A percentile compares a stretch with the other conserved stretches of the same genome.
Evolutionary conservation across 2,329 filamentous ascomycete genomes (phyloP).

Genomic region (Cephalotrichum gorgonifer): DNA sequence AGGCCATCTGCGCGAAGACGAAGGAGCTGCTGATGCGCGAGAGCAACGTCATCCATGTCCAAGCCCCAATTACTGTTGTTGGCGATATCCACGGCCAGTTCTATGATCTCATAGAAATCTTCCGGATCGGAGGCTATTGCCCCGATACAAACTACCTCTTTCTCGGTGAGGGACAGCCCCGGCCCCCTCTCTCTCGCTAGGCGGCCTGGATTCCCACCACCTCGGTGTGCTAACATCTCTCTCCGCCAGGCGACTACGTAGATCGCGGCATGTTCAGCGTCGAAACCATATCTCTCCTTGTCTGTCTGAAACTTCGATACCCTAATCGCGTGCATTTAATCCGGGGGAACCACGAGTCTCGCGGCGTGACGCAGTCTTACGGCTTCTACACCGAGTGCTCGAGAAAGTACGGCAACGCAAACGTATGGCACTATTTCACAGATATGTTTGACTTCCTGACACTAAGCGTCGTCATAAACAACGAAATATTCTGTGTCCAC

Average conservation of each 20-base stretch:
- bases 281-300: constrained; percentile 94
- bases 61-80: constrained; percentile 90
- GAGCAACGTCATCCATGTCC: constrained; percentile 98
- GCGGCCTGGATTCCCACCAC: no score
- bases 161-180: constrained; percentile 50
- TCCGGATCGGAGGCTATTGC: constrained; percentile 94
- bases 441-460: constrained; percentile 99
- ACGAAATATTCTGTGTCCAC: constrained; percentile 98
- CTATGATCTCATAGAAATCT: constrained; percentile 98
- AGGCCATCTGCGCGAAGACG: constrained; percentile 98
- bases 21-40: constrained; percentile 99
- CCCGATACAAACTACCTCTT: constrained; percentile 98
- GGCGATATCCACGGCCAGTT: constrained; percentile 99
- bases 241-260: constrained; percentile 74
- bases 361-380: constrained; percentile 96
- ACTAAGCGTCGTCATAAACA: constrained; percentile 92
- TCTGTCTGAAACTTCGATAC: constrained; percentile 95
- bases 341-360: constrained; percentile 93
- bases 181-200: not conserved
- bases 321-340: constrained; percentile 92
- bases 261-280: constrained; percentile 98
- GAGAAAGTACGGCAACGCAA: constrained; percentile 95
- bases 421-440: constrained; percentile 99
- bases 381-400: constrained; percentile 98
- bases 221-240: not conserved